Evolutionary conservation across 2,329 filamentous ascomycete genomes (phyloP).

Genomic region (Fusarium austroafricanum): DNA sequence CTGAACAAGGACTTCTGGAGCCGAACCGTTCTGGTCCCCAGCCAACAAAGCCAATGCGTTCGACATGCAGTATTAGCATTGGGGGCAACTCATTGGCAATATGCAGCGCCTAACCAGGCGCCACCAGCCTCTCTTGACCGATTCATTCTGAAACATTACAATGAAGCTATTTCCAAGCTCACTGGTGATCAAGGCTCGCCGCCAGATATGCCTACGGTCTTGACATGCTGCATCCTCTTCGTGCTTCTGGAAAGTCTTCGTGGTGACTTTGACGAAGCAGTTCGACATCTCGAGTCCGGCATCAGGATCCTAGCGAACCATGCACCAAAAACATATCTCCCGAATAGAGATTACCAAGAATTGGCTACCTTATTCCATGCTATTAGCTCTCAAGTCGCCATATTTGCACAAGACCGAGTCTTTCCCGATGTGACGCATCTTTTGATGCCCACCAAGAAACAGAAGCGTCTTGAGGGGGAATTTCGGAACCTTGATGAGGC

Average conservation of each 20-base stretch:
- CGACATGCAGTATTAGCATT: slow-evolving; percentile 5
- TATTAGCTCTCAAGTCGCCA: slow-evolving; percentile 11
- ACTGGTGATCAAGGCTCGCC: not conserved
- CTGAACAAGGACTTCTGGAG: slow-evolving; percentile 5
- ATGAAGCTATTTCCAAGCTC: not conserved
- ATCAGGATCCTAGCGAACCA: slow-evolving; percentile 4
- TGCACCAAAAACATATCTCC: not conserved
- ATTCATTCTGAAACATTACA: slow-evolving; percentile 6
- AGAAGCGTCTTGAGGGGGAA: not conserved
- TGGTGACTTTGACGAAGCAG: slow-evolving; percentile 7
- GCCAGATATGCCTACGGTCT: not conserved
- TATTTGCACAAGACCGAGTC: not conserved
- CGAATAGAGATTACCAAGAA: not conserved
- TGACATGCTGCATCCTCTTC: slow-evolving; percentile 12
- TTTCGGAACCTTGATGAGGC: slow-evolving; percentile 7
- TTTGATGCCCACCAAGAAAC: not conserved
- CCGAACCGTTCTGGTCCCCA: not conserved
- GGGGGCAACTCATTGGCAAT: slow-evolving; percentile 3
- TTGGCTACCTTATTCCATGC: slow-evolving; percentile 1
- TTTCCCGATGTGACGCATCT: slow-evolving; percentile 10
- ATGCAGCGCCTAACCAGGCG: not conserved
- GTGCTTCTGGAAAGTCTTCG: slow-evolving; percentile 11
- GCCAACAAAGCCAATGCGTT: not conserved
- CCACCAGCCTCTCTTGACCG: not conserved
- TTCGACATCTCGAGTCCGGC: slow-evolving; percentile 12